Evolutionary conservation across 163 green algal species (phyloP).

Genomic region (Prototheca cutis): DNA sequence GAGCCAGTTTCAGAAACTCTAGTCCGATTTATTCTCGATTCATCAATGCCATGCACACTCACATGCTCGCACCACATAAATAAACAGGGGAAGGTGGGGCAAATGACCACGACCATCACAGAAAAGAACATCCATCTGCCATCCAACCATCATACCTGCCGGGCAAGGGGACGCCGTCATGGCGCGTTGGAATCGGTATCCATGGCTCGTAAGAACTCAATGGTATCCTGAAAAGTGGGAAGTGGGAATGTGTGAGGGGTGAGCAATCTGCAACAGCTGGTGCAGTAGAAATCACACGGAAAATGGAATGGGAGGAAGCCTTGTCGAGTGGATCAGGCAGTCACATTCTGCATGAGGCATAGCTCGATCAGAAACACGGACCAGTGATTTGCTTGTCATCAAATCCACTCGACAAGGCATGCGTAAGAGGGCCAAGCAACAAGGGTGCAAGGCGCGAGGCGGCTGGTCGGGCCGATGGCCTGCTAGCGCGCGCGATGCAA

Average conservation of each 20-base stretch:
- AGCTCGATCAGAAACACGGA: conserved; percentile 47
- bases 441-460: not conserved
- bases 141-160: too few species aligned
- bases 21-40: conserved; percentile 34
- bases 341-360: conserved; percentile 36
- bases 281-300: too few species aligned
- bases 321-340: conserved; percentile 23
- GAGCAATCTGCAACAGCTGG: too few species aligned
- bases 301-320: not conserved
- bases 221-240: too few species aligned
- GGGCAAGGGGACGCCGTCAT: too few species aligned
- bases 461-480: not conserved
- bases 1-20: conserved; percentile 42
- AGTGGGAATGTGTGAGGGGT: too few species aligned
- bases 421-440: not conserved
- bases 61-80: too few species aligned
- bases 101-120: too few species aligned
- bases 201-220: too few species aligned
- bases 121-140: too few species aligned
- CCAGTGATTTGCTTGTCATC: conserved; percentile 31
- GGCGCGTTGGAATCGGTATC: too few species aligned
- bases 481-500: not conserved
- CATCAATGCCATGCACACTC: conserved; percentile 22
- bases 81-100: too few species aligned
- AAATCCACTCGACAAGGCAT: conserved; percentile 15